Conservation (phyloP, 1,139 yeast genomes). For the Candida sp. region DNA sequence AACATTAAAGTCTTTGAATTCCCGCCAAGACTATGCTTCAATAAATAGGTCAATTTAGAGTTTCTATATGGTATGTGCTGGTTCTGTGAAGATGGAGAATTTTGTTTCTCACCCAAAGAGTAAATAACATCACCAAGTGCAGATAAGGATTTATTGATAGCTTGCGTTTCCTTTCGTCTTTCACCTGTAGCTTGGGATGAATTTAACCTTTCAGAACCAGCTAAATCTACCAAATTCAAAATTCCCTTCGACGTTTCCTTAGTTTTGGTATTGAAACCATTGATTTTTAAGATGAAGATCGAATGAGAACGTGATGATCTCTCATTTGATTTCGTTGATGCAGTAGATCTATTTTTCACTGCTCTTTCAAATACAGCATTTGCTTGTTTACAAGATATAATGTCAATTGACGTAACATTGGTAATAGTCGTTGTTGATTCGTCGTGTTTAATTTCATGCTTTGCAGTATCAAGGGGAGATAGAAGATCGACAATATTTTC, state of each 20-base stretch:
- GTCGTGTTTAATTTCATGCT: constrained; percentile 77
- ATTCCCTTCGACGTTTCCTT: constrained; percentile 56
- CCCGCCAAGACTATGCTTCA: constrained; percentile 84
- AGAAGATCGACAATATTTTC: constrained; percentile 75
- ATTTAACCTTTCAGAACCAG: constrained; percentile 86
- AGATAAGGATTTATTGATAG: constrained; percentile 86
- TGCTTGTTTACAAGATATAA: constrained; percentile 52
- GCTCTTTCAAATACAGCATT: constrained; percentile 52
- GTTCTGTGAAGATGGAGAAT: constrained; percentile 11
- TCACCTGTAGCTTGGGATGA: constrained; percentile 79
- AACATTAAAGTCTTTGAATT: constrained; percentile 90
- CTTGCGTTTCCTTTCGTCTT: constrained; percentile 80
- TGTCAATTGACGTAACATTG: constrained; percentile 49
- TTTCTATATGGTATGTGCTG: constrained; percentile 53
- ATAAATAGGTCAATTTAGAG: constrained; percentile 69
- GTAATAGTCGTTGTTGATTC: constrained; percentile 57
- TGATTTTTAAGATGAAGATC: constrained; percentile 63
- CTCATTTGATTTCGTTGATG: constrained; percentile 78
- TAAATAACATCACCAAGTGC: constrained; percentile 88
- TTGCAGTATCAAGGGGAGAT: constrained; percentile 22
- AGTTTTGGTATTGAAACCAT: constrained; percentile 52
- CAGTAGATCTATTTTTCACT: constrained; percentile 65
- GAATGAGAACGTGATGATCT: constrained; percentile 71
- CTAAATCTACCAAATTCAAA: constrained; percentile 75
- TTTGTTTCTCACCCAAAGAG: constrained; percentile 50